Percentiles rank a stretch among this genome's conserved stretches.
Evolutionary conservation across 208 protist species (phyloP).

Genomic region (Acanthamoeba quina): DNA sequence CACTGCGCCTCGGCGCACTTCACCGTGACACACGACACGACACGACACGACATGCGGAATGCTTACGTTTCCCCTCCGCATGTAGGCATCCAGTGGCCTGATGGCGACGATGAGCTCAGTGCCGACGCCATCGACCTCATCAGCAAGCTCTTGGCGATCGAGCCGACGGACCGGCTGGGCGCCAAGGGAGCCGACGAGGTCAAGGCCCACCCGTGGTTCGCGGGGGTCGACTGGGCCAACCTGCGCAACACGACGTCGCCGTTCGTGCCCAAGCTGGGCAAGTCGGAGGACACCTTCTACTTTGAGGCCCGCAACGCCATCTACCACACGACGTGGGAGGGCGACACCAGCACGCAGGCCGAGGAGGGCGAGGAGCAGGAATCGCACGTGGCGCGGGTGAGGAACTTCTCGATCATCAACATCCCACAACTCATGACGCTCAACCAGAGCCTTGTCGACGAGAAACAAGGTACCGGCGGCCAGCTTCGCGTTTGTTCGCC

Average conservation of each 20-base stretch:
- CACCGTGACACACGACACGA: too few species aligned
- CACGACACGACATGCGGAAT: too few species aligned
- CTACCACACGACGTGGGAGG: constrained; percentile 41
- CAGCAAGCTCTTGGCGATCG: neutral
- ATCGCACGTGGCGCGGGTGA: neutral
- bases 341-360: neutral
- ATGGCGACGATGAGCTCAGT: neutral
- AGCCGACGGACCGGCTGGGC: neutral
- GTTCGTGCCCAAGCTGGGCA: neutral
- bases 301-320: constrained; percentile 8
- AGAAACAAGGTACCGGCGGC: neutral
- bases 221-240: constrained; percentile 82
- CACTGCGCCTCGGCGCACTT: neutral
- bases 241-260: constrained; percentile 5
- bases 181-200: constrained; percentile 77
- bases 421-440: neutral
- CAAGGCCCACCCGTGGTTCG: constrained; percentile 85
- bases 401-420: constrained; percentile 21
- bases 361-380: neutral
- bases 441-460: neutral
- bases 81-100: neutral
- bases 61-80: too few species aligned
- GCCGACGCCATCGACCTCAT: neutral
- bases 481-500: neutral
- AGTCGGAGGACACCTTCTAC: neutral